Evolutionary conservation across 2,329 filamentous ascomycete species (phyloP).

Genomic region (Pestalotiopsis sp.): DNA sequence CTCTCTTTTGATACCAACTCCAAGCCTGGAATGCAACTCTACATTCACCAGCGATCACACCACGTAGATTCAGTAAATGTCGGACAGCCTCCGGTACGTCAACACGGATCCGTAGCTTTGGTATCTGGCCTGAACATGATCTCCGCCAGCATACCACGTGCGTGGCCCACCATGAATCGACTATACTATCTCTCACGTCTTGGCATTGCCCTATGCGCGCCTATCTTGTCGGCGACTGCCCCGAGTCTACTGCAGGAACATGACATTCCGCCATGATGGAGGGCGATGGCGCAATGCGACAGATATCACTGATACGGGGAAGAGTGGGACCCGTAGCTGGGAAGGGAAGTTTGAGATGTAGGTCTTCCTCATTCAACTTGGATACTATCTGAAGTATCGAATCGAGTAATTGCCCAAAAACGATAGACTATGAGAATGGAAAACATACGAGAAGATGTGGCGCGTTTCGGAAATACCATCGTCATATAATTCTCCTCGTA

Average conservation of each 20-base stretch:
- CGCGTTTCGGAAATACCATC: neutral
- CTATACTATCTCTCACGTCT: neutral
- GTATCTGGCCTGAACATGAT: neutral
- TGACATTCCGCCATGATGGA: neutral
- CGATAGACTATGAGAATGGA: neutral
- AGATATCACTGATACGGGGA: neutral
- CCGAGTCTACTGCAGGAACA: neutral
- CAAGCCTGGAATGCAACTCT: neutral
- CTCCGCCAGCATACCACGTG: neutral
- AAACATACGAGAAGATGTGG: neutral
- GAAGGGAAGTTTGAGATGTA: neutral
- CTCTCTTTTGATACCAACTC: neutral
- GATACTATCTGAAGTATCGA: neutral
- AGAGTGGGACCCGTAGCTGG: neutral
- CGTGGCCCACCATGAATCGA: neutral
- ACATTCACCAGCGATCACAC: neutral
- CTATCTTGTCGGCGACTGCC: neutral
- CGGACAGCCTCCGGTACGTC: neutral
- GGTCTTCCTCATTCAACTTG: neutral
- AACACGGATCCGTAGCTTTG: neutral
- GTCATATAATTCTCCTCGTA: neutral
- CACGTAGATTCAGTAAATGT: neutral
- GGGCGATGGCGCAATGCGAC: neutral
- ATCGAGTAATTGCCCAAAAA: neutral
- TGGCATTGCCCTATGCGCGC: neutral